Base-by-base conservation (phyloP, 2,329 filamentous ascomycete species). In the Aspergillus niger region DNA sequence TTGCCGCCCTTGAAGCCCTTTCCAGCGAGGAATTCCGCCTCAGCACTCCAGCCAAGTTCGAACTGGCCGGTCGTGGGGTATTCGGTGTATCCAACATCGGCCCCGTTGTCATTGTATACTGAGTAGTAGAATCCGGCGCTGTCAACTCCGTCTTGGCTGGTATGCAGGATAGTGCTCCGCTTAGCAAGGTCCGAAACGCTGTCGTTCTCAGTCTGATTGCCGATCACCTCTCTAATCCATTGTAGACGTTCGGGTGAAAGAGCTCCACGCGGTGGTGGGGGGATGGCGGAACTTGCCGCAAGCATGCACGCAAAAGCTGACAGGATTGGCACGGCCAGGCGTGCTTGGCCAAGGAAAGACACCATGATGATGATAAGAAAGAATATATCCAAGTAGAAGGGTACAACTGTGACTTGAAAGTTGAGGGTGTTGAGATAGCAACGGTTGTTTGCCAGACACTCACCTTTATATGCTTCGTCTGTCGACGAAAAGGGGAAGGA, bases 51-150 rank as follows among this genome's bases (percentile, higher is more conserved):
- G 6, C 51, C 51, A 5, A 59, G 50, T 17, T 59, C 22, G 22
- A 59, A 59, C 20, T 53, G 39, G 6, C 57, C 50, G 43, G 24
- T 55, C 13, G 30, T 26, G 15, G 50, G 41, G 17, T 39, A 28
- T 28, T 59, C 50, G 10, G 57, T 59, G 41, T 59, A 59, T 22
- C 17, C 41, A 15, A 50, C 57, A 3, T 28, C 10, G 2, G 57
- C 57, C 6, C 43, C 36, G 39, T 59, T 59, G 28, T 43, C 50
- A 20, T 59, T 59, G 28, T 59, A 59, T 2, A 59, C 36, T 2
- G 50, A 59, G 28, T 59, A 59, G 32, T 59, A 59, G 15, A 47
- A 59, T 3, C 57, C 57, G 3, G 30, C 57, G 10, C 38, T n/a
- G 28, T 58, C 30, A 4, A 52, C 8, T 3, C 49, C 30, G 17